Evolutionary conservation across 768 basidiomycete species (phyloP).

Genomic region (Candolleomyces eurysporus): DNA sequence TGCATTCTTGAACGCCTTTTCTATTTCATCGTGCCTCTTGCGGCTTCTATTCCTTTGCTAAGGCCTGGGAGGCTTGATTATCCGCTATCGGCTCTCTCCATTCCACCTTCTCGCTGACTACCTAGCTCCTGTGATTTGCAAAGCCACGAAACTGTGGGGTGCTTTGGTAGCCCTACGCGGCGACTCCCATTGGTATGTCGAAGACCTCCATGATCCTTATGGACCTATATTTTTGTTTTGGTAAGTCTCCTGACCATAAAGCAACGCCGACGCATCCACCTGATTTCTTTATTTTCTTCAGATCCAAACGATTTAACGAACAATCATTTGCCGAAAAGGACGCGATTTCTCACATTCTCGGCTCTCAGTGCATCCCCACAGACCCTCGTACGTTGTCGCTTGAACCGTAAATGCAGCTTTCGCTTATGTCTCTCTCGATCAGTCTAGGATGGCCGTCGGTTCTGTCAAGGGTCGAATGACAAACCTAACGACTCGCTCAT

Average conservation of each 20-base stretch:
- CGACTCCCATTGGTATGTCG: constrained; percentile 22
- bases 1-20: too few relatives aligned
- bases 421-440: neutral
- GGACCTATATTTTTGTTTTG: constrained; percentile 37
- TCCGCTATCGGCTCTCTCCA: constrained; percentile 35
- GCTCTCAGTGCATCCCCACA: constrained; percentile 47
- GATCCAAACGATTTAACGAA: constrained; percentile 41
- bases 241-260: constrained; percentile 18
- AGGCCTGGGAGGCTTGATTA: neutral
- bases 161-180: constrained; percentile 22
- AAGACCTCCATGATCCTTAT: constrained; percentile 27
- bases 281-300: constrained; percentile 19
- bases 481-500: constrained; percentile 15
- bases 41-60: too few relatives aligned
- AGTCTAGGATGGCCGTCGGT: constrained; percentile 44
- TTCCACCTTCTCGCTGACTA: constrained; percentile 35
- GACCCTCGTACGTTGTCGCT: constrained; percentile 41
- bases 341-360: constrained; percentile 41
- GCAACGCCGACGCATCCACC: neutral
- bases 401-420: neutral
- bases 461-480: constrained; percentile 22
- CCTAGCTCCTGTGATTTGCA: constrained; percentile 34
- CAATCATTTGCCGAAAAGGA: constrained; percentile 46
- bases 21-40: too few relatives aligned
- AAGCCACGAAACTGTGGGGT: constrained; percentile 23